Base-by-base conservation (phyloP, 2,329 filamentous ascomycete genomes). In the Pseudogymnoascus verrucosus region DNA sequence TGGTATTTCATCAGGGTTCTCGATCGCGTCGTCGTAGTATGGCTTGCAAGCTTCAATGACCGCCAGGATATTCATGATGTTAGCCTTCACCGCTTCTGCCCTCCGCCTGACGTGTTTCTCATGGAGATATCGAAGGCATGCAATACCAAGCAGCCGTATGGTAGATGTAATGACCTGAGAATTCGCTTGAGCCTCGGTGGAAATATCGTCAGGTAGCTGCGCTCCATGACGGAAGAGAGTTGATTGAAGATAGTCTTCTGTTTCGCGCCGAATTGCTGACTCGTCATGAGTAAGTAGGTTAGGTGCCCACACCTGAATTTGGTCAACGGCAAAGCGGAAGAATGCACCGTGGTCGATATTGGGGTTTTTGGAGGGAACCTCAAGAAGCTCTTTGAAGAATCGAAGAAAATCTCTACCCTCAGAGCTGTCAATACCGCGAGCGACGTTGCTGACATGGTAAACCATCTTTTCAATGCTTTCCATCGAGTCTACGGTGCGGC, bases 281-380 rank as follows among this genome's bases (percentile, higher is more conserved):
- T 83, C 80, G 6, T 75, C 77, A 65, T 81, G 80, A n/a, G 80
- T 76, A 21, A 85, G 77, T 12, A 85, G 71, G 1, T 77, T 75
- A 7, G 82, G 82, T 3, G 76, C 80, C 80, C 82, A 84, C 42
- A 76, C 73, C 1, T 74, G 74, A 12, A 81, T 71, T n/a, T 73
- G 74, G 14, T 78, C 72, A 34, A 80, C 69, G 19, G 78, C 67
- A 16, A 69, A 44, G 67, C 67, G 67, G 77, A 78, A 69, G 47
- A 71, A 62, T 10, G 71, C 66, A 21, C 71, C 69, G 16, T 63
- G 63, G 76, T 77, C 51, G 79, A 84, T 68, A 5, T 69, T 62
- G 8, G 62, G 26, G 7, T 64, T 60, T n/a, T 34, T 66, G 8
- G 60, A 60, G 28, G 60, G 62, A 7, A 71, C 42, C 19, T 63